A percentile compares a stretch with the other conserved stretches of the same genome.
These are phyloP conservation scores for Centella asiatica DNA, from an alignment of 129 eudicot genomes.

Conservation along the genomic window DNA sequence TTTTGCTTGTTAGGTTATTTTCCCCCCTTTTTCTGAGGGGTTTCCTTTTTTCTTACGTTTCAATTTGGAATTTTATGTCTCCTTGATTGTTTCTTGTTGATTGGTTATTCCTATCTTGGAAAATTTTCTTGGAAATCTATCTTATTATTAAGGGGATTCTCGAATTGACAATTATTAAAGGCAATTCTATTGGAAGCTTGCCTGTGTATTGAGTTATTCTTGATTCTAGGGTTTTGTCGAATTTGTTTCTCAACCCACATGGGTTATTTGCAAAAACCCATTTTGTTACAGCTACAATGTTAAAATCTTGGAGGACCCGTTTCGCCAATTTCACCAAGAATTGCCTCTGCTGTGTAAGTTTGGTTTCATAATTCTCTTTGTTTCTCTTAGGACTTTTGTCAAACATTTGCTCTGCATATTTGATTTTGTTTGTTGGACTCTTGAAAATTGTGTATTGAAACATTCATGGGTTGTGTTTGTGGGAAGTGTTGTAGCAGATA, in stretches of 20 bases:
- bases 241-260: background rate
- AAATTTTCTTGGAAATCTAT: slow-evolving; percentile 7
- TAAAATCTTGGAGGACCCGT: slow-evolving; percentile 17
- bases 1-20: slow-evolving; percentile 13
- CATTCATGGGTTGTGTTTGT: slow-evolving; percentile 88
- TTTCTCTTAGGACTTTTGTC: slow-evolving; percentile 34
- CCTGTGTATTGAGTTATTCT: slow-evolving; percentile 2
- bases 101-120: slow-evolving; percentile 27
- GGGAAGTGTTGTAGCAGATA: slow-evolving; percentile 62
- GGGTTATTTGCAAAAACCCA: slow-evolving; percentile 11
- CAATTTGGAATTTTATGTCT: slow-evolving; percentile 12
- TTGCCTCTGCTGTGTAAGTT: slow-evolving; percentile 17
- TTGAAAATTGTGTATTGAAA: slow-evolving; percentile 15
- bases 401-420: slow-evolving; percentile 41
- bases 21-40: slow-evolving; percentile 10
- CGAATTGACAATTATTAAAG: background rate
- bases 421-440: slow-evolving; percentile 5
- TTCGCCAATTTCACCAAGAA: slow-evolving; percentile 22
- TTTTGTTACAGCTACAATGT: slow-evolving; percentile 12
- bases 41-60: slow-evolving; percentile 11
- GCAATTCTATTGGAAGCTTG: background rate
- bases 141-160: background rate
- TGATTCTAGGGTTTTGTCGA: slow-evolving; percentile 23
- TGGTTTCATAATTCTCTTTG: slow-evolving; percentile 9
- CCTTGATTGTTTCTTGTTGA: slow-evolving; percentile 36